Percentiles rank a stretch among this genome's conserved stretches.
These are phyloP conservation scores for Verbena officinalis DNA, from an alignment of 257 asterid genomes.

Conservation along the genomic window DNA sequence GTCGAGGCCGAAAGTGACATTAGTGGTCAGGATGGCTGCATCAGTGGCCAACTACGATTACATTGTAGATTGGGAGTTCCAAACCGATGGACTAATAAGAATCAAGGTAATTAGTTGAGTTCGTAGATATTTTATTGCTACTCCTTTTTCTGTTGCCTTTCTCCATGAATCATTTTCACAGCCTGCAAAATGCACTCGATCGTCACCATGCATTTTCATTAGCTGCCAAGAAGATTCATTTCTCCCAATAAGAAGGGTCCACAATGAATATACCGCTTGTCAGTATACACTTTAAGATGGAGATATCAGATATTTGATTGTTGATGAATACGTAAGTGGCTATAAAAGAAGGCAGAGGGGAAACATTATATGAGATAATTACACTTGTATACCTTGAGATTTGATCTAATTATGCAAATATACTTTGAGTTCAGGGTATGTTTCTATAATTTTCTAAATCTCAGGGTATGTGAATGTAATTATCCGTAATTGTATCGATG, in stretches of 20 bases:
- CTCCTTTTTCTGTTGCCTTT: too few species aligned
- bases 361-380: too few species aligned
- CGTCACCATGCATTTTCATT: constrained; percentile 17
- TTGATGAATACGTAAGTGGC: too few species aligned
- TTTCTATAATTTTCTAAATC: too few species aligned
- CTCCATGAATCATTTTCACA: constrained; percentile 24
- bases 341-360: too few species aligned
- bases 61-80: constrained; percentile 96
- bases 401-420: too few species aligned
- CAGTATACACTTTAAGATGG: background rate
- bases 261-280: background rate
- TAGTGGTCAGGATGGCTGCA: constrained; percentile 95
- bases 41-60: constrained; percentile 96
- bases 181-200: constrained; percentile 14
- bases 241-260: constrained; percentile 14
- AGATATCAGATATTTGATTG: background rate
- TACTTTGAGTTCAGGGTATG: too few species aligned
- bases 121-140: too few species aligned
- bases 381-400: too few species aligned
- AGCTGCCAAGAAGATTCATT: constrained; percentile 27
- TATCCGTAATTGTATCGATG: too few species aligned
- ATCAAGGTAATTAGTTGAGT: constrained; percentile 51
- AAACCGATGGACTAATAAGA: constrained; percentile 85
- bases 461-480: too few species aligned
- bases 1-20: constrained; percentile 89